These are phyloP conservation scores for Aspergillus sp. DNA, from an alignment of 2,329 filamentous ascomycete genomes.

Conservation along the genomic window DNA sequence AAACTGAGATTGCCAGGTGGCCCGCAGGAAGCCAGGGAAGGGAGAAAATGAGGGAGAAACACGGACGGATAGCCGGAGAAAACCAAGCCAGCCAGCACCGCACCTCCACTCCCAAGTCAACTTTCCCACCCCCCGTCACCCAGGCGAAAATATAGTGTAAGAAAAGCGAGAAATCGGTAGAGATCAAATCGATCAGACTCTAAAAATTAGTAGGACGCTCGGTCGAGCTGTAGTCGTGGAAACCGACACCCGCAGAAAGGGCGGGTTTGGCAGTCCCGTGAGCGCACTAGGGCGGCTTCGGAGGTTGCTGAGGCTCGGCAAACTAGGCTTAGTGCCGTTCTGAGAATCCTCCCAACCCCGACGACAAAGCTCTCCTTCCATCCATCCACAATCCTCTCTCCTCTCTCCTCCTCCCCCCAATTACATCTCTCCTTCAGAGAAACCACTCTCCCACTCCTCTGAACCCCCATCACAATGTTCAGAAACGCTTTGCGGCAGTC, in stretches of 20 bases:
- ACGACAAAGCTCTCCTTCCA: conserved; percentile 44
- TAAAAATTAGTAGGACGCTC: neutral
- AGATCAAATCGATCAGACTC: neutral
- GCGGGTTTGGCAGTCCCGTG: conserved; percentile 7
- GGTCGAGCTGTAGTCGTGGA: neutral
- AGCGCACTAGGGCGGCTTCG: conserved; percentile 39
- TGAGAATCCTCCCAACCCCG: conserved; percentile 41
- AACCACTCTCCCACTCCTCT: conserved; percentile 44
- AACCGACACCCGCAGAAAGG: neutral
- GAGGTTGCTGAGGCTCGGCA: conserved; percentile 38
- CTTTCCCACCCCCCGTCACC: neutral
- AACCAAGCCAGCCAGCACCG: conserved; percentile 8
- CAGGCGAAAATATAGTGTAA: neutral
- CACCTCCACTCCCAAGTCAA: conserved; percentile 3
- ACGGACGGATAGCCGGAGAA: conserved; percentile 8
- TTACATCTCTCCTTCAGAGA: conserved; percentile 43
- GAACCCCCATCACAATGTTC: conserved; percentile 71
- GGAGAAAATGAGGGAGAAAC: neutral
- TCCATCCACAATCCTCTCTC: conserved; percentile 45
- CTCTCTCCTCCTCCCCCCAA: conserved; percentile 40
- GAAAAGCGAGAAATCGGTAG: neutral
- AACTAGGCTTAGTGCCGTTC: conserved; percentile 41
- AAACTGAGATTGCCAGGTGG: conserved; percentile 29
- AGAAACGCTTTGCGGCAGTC: conserved; percentile 97
- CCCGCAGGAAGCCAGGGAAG: conserved; percentile 15